Evolutionary conservation across 1,284 basidiomycete genomes (phyloP), one percentile per base, ranked within the genome.

Genomic region (Ceratobasidium papillatum): DNA sequence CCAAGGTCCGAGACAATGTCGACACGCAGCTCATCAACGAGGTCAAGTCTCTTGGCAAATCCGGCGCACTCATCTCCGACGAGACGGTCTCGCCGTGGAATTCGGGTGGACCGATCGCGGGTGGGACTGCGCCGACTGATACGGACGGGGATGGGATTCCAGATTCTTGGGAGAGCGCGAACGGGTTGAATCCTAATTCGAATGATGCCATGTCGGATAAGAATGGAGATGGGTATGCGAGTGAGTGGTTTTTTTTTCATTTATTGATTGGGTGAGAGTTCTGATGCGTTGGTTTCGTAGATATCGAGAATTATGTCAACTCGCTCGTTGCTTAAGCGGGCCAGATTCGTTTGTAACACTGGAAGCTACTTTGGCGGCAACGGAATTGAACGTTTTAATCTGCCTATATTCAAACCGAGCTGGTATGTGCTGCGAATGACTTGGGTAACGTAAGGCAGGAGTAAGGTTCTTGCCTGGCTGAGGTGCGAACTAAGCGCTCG

Each of bases 81-180:
- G 79, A 79, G 14, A 79, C 75, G 2, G 78, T 69, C 25, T 74
- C 80, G 7, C 81, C 81, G 11, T 81, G 82, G 12, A 80, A 81
- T 74, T 82, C 81, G 2, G 80, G 81, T 38, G 82, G 82, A 11
- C 81, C 82, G n/a, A 78, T 83, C 63, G 41, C 75, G 34, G 81
- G 82, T 27, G 82, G 82, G 66, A 83, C 80, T 81, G 78, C 79
- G 19, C 82, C 81, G 22, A 75, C 77, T 1, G 81, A 82, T 65
- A 81, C 80, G 8, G 82, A 83, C 61, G 75, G 77, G 12, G 82
- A 83, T 76, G 82, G 82, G 0, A 83, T 83, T 27, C 82, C 82
- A 1, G 82, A 83, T 75, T 77, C 76, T 19, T 83, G 81, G 74
- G 82, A 83, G 75, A 78, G 36, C 30, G 80, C 82, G 3, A 80